Evolutionary conservation across 2,329 filamentous ascomycete species (phyloP).

Genomic region (Trichoderma afroharzianum): DNA sequence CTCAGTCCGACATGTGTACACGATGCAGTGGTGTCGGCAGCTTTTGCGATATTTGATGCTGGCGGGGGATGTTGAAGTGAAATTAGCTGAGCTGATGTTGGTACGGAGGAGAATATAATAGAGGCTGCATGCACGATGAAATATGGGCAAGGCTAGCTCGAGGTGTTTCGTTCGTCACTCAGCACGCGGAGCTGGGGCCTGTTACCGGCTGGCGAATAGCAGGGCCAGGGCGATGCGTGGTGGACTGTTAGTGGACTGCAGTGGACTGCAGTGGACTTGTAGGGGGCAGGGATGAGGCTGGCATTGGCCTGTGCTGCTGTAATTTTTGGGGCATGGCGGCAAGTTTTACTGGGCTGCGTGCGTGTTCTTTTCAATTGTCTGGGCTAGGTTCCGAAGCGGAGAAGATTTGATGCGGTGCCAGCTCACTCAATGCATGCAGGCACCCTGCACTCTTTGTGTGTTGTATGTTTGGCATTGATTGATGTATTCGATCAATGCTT

Average conservation of each 20-base stretch:
- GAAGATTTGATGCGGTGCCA: neutral
- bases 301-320: neutral
- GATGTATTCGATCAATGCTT: neutral
- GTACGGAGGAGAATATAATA: neutral
- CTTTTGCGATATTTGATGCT: neutral
- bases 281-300: neutral
- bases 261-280: neutral
- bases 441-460: neutral
- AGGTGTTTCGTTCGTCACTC: conserved; percentile 6
- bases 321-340: neutral
- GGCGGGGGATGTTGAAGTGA: neutral
- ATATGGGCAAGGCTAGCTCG: conserved; percentile 2
- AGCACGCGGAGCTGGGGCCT: conserved; percentile 10
- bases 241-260: neutral
- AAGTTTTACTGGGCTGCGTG: neutral
- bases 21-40: neutral
- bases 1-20: neutral
- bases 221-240: neutral
- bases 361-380: neutral
- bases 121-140: conserved; percentile 3
- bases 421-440: neutral
- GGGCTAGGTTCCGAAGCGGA: neutral
- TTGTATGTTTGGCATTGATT: neutral
- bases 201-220: conserved; percentile 8
- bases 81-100: neutral